Conservation (phyloP, 1,284 basidiomycete genomes). For the Trametes polyzona region DNA sequence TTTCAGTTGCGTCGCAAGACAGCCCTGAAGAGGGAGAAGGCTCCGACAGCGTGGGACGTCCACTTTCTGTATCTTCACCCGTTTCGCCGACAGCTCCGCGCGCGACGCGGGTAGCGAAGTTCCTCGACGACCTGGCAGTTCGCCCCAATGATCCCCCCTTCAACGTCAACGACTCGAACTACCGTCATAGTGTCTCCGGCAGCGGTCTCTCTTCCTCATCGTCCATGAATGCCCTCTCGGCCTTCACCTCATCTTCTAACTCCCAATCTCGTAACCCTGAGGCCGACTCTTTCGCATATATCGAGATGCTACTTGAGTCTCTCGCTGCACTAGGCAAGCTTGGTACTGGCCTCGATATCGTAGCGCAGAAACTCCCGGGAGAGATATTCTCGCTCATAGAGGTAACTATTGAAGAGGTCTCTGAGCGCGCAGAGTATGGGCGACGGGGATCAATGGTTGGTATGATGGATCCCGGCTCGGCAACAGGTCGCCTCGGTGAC, state of each 20-base stretch:
- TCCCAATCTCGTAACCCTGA: conserved; percentile 71
- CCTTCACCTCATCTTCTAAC: conserved; percentile 17
- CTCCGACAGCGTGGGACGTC: conserved; percentile 13
- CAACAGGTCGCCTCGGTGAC: conserved; percentile 24
- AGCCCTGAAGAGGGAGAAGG: conserved; percentile 64
- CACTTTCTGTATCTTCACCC: conserved; percentile 35
- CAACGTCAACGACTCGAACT: conserved; percentile 64
- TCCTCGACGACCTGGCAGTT: conserved; percentile 71
- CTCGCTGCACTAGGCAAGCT: conserved; percentile 91
- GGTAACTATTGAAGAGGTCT: conserved; percentile 87
- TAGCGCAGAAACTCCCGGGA: conserved; percentile 82
- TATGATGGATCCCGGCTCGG: conserved; percentile 15
- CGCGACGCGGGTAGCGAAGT: conserved; percentile 60
- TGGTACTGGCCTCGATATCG: conserved; percentile 81
- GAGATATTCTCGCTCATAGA: conserved; percentile 92
- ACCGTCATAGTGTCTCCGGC: conserved; percentile 36
- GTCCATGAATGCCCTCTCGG: conserved; percentile 31
- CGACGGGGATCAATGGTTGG: conserved; percentile 55
- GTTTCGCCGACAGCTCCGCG: conserved; percentile 36
- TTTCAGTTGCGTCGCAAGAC: conserved; percentile 10
- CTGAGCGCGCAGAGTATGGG: conserved; percentile 81
- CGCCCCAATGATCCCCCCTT: conserved; percentile 84
- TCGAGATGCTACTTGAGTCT: conserved; percentile 93
- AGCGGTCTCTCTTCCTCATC: conserved; percentile 33
- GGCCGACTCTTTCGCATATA: conserved; percentile 90